These are phyloP conservation scores for Kluyveromyces wickerhamii DNA, from an alignment of 805 yeast species.

Conservation along the genomic window DNA sequence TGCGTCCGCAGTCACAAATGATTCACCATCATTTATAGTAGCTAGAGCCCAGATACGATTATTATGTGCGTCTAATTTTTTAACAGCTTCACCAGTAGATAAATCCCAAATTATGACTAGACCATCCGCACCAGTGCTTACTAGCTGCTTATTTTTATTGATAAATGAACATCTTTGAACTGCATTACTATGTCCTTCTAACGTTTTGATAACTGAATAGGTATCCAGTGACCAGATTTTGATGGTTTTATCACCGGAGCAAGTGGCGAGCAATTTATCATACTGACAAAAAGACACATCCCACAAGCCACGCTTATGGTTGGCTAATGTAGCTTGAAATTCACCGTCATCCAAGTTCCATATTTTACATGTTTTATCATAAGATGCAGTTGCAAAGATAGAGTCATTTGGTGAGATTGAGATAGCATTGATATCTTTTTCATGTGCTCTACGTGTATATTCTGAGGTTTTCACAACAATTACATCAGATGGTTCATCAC, in stretches of 20 bases:
- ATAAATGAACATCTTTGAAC: conserved; percentile 75
- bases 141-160: conserved; percentile 56
- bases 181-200: conserved; percentile 92
- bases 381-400: conserved; percentile 85
- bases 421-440: conserved; percentile 85
- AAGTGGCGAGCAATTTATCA: conserved; percentile 71
- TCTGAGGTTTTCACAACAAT: conserved; percentile 51
- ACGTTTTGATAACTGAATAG: conserved; percentile 66
- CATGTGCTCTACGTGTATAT: conserved; percentile 93
- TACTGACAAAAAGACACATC: conserved; percentile 74
- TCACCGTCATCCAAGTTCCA: conserved; percentile 90
- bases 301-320: conserved; percentile 95
- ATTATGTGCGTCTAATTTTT: conserved; percentile 87
- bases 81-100: conserved; percentile 64
- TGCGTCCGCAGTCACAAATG: conserved; percentile 83
- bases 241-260: conserved; percentile 88
- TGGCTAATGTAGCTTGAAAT: conserved; percentile 71
- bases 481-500: conserved; percentile 15
- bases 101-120: conserved; percentile 85
- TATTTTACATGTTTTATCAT: conserved; percentile 82
- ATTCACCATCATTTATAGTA: conserved; percentile 54
- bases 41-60: conserved; percentile 93
- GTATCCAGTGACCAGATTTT: conserved; percentile 84
- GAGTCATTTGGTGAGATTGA: conserved; percentile 90
- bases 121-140: conserved; percentile 88